phyloP scores from a whole-genome alignment of 140 eudicot species.

The Ambrosia hybrid region DNA sequence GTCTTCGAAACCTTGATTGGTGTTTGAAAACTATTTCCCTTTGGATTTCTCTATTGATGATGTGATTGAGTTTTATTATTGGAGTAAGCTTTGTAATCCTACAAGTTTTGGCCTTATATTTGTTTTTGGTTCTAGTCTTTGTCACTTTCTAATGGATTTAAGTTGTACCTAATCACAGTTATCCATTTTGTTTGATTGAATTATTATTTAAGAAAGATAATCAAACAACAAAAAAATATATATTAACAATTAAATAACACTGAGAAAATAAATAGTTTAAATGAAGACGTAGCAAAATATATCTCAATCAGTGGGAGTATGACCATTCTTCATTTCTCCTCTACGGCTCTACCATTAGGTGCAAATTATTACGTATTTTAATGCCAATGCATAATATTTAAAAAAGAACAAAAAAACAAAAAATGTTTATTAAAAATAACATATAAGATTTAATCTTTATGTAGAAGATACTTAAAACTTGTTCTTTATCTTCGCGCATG shows the following conservation, averaged over 20 bases:
- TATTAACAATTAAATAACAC: not conserved
- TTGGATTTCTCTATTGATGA: slow-evolving; percentile 18
- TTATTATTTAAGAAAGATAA: not conserved
- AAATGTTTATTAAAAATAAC: too few species aligned
- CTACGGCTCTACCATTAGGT: not conserved
- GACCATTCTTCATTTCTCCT: not conserved
- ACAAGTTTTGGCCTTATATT: slow-evolving; percentile 3
- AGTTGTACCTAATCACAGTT: slow-evolving; percentile 23
- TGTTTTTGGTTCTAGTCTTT: slow-evolving; percentile 27
- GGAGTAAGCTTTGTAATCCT: slow-evolving; percentile 1
- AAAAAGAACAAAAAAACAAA: not conserved
- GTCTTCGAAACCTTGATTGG: not conserved
- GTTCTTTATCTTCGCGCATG: not conserved
- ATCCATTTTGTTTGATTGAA: slow-evolving; percentile 2
- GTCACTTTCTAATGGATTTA: slow-evolving; percentile 17
- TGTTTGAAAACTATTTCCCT: not conserved
- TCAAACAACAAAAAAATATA: not conserved
- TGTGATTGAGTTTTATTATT: slow-evolving; percentile 15
- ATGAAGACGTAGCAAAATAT: not conserved
- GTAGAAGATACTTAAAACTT: not conserved
- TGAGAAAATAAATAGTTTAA: not conserved
- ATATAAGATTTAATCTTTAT: too few species aligned
- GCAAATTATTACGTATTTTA: not conserved
- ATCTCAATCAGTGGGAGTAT: not conserved
- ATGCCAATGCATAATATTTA: not conserved